These are phyloP conservation scores for Coemansia sp. DNA, from an alignment of 192 early-diverging fungal species.

Conservation along the genomic window DNA sequence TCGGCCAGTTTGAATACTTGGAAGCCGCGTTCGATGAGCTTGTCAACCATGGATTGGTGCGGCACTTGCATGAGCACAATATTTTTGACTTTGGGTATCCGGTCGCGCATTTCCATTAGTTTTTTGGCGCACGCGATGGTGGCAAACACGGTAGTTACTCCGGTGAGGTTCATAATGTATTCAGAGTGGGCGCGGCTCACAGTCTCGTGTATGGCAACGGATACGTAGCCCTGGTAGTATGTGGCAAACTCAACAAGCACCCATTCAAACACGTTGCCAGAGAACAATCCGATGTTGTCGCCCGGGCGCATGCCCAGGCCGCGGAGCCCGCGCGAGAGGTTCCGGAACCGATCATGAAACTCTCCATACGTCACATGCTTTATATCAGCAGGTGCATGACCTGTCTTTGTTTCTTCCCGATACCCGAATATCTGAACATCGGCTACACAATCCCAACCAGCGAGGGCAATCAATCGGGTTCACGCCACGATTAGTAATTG, in stretches of 20 bases:
- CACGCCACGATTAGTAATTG: neutral
- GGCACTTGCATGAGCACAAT: constrained; percentile 48
- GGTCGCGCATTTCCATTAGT: constrained; percentile 50
- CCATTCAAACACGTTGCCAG: constrained; percentile 64
- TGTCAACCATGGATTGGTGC: constrained; percentile 40
- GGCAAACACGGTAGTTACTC: constrained; percentile 68
- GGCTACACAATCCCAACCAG: constrained; percentile 16
- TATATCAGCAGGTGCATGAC: constrained; percentile 16
- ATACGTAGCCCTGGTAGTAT: constrained; percentile 56
- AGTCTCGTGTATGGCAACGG: constrained; percentile 89
- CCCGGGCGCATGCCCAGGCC: constrained; percentile 46
- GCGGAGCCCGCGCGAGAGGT: constrained; percentile 42
- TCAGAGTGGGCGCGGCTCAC: constrained; percentile 75
- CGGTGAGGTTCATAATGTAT: constrained; percentile 83
- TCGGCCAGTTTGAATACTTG: constrained; percentile 33
- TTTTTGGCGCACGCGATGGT: constrained; percentile 61
- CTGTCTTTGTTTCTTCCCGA: constrained; percentile 17
- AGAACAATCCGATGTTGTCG: constrained; percentile 58
- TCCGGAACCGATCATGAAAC: constrained; percentile 51
- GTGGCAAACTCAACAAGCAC: constrained; percentile 46
- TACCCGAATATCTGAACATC: constrained; percentile 36
- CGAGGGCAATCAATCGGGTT: neutral
- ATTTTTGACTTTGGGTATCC: constrained; percentile 45
- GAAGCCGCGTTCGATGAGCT: constrained; percentile 33
- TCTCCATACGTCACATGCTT: constrained; percentile 70